Conservation (phyloP, 768 basidiomycete species). For the Daedaleopsis nitida region DNA sequence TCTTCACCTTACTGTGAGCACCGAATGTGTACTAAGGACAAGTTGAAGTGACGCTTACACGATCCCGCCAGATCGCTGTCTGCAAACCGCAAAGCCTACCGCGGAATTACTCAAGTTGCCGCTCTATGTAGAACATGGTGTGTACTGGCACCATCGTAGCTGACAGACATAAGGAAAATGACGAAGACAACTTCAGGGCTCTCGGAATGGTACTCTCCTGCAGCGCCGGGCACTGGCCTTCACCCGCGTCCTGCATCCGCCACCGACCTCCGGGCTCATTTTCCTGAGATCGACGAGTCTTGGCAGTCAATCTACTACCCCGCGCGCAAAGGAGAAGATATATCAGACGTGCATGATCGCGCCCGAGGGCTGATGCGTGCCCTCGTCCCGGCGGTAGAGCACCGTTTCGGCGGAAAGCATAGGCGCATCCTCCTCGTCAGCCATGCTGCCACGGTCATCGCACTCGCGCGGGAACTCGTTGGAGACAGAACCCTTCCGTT, state of each 20-base stretch:
- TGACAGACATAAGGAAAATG: background rate
- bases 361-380: constrained; percentile 49
- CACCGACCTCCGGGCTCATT: constrained; percentile 50
- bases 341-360: constrained; percentile 64
- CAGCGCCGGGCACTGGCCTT: constrained; percentile 62
- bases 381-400: constrained; percentile 55
- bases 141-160: constrained; percentile 11
- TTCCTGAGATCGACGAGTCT: constrained; percentile 61
- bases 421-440: constrained; percentile 61
- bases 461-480: constrained; percentile 59
- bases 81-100: constrained; percentile 74
- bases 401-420: constrained; percentile 45
- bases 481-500: constrained; percentile 54
- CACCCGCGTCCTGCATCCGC: constrained; percentile 75
- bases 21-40: too few relatives aligned
- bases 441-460: constrained; percentile 77
- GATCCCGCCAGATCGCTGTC: constrained; percentile 69
- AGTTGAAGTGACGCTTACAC: too few relatives aligned
- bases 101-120: constrained; percentile 65
- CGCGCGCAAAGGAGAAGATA: constrained; percentile 71
- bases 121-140: constrained; percentile 80
- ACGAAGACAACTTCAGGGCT: constrained; percentile 44
- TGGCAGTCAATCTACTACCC: constrained; percentile 72
- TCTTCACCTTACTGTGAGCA: constrained; percentile 81
- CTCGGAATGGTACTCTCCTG: constrained; percentile 81